Base-by-base conservation (phyloP, 306 rosid genomes). In the Fagus crenata region DNA sequence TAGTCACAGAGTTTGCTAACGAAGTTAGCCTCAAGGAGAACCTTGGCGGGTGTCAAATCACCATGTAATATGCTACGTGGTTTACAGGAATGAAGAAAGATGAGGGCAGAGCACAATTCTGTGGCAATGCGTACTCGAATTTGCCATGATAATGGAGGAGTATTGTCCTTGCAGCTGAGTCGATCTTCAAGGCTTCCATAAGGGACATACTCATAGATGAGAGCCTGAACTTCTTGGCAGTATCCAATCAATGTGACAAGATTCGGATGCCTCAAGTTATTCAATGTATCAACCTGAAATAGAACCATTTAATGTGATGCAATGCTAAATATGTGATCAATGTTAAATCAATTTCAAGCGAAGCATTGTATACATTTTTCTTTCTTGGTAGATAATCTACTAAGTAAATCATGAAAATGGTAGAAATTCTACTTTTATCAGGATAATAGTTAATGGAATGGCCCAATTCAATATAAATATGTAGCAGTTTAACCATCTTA, bases 161-260 rank as follows among this genome's bases (percentile, higher is more conserved):
- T 53, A 58, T 87, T 89, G 49, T 84, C 90, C 81, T 81, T 85
- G 88, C 97, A 85, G 81, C 32, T 78, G 68, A 93, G 91, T 74
- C 86, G 89, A 83, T 93, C 98, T 83, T 93, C 97, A 35, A 93
- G 96, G 86, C 92, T 91, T 78, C 98, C 98, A 59, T 93, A 92
- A 17, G 91, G 88, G 43, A 93, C 84, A 88, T 90, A 92, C 80
- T 93, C 98, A 33, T 93, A 93, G 36, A 93, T 69, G 71, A 93
- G 94, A 74, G 86, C 75, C 83, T 78, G 84, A 6, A 87, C 74
- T 80, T 92, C 94, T 4, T 90, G 86, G 80, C 96, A 92, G 60
- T 91, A 84, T 58, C 97, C 98, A 80, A 93, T 83, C 9, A 93
- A 92, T 35, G 96, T 92, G 69, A 93, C 81, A 33, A 93, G 90